Conservation (phyloP, 2,329 filamentous ascomycete species). For the Davidsoniella virescens region DNA sequence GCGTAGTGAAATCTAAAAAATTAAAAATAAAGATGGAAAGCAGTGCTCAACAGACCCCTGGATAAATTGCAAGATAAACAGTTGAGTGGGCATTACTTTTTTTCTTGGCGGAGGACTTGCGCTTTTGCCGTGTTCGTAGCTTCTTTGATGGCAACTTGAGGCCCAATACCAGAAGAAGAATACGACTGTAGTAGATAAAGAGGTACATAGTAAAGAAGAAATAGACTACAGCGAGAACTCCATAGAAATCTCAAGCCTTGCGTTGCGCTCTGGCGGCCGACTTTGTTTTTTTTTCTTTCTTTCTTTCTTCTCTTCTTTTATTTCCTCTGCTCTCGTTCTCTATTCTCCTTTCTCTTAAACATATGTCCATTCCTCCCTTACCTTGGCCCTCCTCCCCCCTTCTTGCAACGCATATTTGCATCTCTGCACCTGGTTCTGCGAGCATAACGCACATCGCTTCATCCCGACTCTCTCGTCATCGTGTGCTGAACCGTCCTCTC, state of each 20-base stretch:
- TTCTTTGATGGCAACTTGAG: not conserved
- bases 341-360: not conserved
- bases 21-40: no score
- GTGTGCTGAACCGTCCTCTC: constrained; percentile 1
- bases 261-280: no score
- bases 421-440: not conserved
- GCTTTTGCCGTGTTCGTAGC: not conserved
- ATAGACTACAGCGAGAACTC: no score
- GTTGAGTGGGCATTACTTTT: not conserved
- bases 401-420: not conserved
- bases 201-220: no score
- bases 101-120: not conserved
- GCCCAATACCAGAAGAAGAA: not conserved
- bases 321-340: not conserved
- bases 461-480: not conserved
- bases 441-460: no score
- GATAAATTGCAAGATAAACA: no score
- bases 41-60: no score
- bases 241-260: no score
- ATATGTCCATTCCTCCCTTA: not conserved
- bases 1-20: no score
- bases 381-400: not conserved
- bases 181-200: no score
- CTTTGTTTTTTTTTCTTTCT: not conserved
- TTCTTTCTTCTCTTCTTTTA: not conserved